Conservation (phyloP, 768 basidiomycete species). For the Lactarius pseudohatsudake region DNA sequence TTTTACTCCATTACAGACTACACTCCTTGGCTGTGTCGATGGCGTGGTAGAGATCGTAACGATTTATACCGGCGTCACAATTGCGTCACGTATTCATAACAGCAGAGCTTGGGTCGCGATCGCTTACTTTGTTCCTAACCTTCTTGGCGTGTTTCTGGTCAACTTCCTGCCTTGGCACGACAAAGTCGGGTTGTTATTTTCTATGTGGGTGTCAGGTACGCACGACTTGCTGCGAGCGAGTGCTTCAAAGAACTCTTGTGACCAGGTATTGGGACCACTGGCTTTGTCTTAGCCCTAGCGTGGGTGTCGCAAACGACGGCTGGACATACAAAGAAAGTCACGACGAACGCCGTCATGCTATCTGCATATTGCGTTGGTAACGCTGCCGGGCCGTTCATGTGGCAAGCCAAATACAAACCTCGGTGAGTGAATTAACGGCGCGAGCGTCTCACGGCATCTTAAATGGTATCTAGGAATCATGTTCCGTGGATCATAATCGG, state of each 20-base stretch:
- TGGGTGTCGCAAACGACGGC: constrained; percentile 68
- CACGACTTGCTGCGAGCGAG: constrained; percentile 3
- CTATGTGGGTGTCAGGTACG: constrained; percentile 53
- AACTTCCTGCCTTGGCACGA: constrained; percentile 64
- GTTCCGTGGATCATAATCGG: constrained; percentile 80
- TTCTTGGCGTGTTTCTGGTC: constrained; percentile 61
- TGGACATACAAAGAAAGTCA: constrained; percentile 72
- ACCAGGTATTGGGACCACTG: constrained; percentile 51
- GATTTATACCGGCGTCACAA: constrained; percentile 61
- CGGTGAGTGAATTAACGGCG: constrained; percentile 41
- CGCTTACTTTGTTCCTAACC: constrained; percentile 61
- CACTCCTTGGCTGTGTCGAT: constrained; percentile 65
- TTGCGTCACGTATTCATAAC: constrained; percentile 57
- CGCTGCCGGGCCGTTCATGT: constrained; percentile 74
- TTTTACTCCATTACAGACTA: constrained; percentile 62
- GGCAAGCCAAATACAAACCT: constrained; percentile 65
- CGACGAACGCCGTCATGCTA: constrained; percentile 71
- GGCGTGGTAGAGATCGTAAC: constrained; percentile 67
- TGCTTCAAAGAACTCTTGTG: constrained; percentile 5
- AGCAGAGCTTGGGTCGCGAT: constrained; percentile 61
- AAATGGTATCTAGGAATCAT: constrained; percentile 49
- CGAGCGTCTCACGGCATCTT: neutral
- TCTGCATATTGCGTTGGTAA: constrained; percentile 69
- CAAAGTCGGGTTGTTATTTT: constrained; percentile 63
- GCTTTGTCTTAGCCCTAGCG: constrained; percentile 60